Evolutionary conservation across 371 early-diverging fungal genomes (phyloP).

Genomic region (Mucor lusitanicus): DNA sequence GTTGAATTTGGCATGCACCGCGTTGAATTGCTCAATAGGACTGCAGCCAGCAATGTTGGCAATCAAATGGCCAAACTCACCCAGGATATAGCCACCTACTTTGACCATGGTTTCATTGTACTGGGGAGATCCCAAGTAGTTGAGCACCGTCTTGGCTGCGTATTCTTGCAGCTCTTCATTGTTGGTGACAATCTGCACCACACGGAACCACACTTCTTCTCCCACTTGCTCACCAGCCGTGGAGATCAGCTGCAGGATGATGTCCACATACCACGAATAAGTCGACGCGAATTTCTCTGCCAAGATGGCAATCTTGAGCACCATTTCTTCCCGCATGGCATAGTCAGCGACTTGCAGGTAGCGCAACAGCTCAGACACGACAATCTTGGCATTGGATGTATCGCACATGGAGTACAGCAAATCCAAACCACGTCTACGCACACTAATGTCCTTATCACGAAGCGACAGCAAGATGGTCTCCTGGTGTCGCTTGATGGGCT

Average conservation of each 20-base stretch:
- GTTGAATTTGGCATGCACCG: conserved; percentile 88
- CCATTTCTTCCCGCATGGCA: conserved; percentile 94
- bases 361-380: conserved; percentile 89
- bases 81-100: conserved; percentile 94
- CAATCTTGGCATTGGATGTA: conserved; percentile 78
- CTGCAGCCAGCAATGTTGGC: conserved; percentile 81
- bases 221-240: conserved; percentile 94
- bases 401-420: conserved; percentile 97
- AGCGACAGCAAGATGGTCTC: conserved; percentile 87
- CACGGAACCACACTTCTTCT: conserved; percentile 96
- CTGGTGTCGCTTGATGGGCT: conserved; percentile 84
- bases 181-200: conserved; percentile 92
- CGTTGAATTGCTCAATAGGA: conserved; percentile 92
- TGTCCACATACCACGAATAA: conserved; percentile 97
- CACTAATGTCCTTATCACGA: conserved; percentile 95
- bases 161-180: conserved; percentile 94
- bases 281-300: conserved; percentile 97
- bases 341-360: conserved; percentile 89
- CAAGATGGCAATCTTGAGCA: conserved; percentile 96
- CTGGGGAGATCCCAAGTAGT: conserved; percentile 77
- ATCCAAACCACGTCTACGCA: conserved; percentile 94
- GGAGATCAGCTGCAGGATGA: conserved; percentile 92
- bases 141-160: conserved; percentile 84
- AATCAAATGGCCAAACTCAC: conserved; percentile 95
- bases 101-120: conserved; percentile 95